Base-by-base conservation (phyloP, 2,329 filamentous ascomycete genomes). In the Ilyonectria destructans region DNA sequence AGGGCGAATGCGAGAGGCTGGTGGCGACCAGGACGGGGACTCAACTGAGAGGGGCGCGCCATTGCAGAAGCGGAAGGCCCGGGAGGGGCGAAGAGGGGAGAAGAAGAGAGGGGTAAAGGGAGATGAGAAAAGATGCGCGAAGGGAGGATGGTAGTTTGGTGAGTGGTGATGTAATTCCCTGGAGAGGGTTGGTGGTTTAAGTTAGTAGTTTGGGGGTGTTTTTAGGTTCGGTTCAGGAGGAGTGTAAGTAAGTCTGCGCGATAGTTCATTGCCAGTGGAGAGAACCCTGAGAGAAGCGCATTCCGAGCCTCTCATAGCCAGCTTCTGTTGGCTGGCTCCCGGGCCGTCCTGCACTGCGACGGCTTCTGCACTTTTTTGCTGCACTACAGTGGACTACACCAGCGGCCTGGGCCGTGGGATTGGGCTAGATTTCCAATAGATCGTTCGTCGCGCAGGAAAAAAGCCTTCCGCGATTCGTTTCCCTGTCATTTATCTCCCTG, bases 51-150 rank as follows among this genome's bases (percentile, higher is more conserved):
- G 64, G 64, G 58, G 56, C 61, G 43, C 60, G 57, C 65, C 60
- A 63, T 57, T 59, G 60, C 61, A 13, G 61, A 64, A 68, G 61
- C 43, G 61, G 65, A 68, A 68, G 61, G 65, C 31, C 56, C 61
- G 64, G 64, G 52, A 48, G 65, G 55, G 55, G 19, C 43, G 23
- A 43, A 55, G 52, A 43, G 62, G 62, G 55, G 56, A 52, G 26
- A 46, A 60, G 26, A 10, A 33, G 55, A 35, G n/a, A 48, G 40
- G 55, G 21, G 29, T 15, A 33, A 54, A 17, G 12, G 13, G n/a
- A 48, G 37, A 26, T 17, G 52, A 23, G n/a, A 58, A 13, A 10
- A 40, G 23, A 45, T 26, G 23, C 37, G 23, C 35, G 9, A 40
- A 31, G 29, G 3, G 1, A 3, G 48, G 26, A 51, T 19, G 21